Evolutionary conservation across 2,329 filamentous ascomycete genomes (phyloP).

Genomic region (Xylariomycetidae sp.): DNA sequence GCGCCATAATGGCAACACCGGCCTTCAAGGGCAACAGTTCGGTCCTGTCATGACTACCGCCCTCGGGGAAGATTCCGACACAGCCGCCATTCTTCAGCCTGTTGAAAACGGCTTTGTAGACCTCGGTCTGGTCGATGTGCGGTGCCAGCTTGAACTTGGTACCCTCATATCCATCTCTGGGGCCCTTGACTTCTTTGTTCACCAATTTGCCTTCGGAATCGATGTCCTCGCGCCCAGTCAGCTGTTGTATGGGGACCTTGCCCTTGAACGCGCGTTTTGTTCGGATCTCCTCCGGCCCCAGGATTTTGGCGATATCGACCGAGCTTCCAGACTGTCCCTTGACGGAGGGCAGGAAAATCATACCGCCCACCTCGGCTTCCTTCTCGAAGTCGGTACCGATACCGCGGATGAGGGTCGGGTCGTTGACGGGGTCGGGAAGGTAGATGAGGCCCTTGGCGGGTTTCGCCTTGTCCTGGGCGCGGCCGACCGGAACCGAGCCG

Average conservation of each 20-base stretch:
- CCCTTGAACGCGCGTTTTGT: slow-evolving; percentile 85
- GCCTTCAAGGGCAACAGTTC: slow-evolving; percentile 90
- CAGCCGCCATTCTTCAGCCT: slow-evolving; percentile 77
- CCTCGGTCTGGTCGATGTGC: slow-evolving; percentile 87
- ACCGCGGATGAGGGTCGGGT: slow-evolving; percentile 74
- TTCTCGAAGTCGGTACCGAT: slow-evolving; percentile 77
- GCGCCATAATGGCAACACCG: slow-evolving; percentile 95
- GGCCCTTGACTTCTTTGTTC: slow-evolving; percentile 46
- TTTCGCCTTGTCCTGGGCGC: slow-evolving; percentile 84
- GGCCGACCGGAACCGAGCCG: slow-evolving; percentile 86
- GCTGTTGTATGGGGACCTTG: slow-evolving; percentile 65
- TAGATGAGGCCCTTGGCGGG: slow-evolving; percentile 75
- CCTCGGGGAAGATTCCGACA: slow-evolving; percentile 95
- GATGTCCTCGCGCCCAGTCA: slow-evolving; percentile 74
- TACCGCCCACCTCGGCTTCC: slow-evolving; percentile 70
- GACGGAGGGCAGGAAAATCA: slow-evolving; percentile 79
- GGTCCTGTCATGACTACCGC: slow-evolving; percentile 90
- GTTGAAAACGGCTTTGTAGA: slow-evolving; percentile 89
- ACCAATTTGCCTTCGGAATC: slow-evolving; percentile 59
- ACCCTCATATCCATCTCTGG: slow-evolving; percentile 62
- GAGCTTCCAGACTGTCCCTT: slow-evolving; percentile 72
- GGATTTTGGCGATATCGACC: slow-evolving; percentile 76
- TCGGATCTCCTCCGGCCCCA: slow-evolving; percentile 72
- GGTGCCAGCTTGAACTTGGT: slow-evolving; percentile 83
- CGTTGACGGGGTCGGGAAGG: slow-evolving; percentile 77